phyloP scores from a whole-genome alignment of 305 asterid genomes.

The Caryopteris hybrid region DNA sequence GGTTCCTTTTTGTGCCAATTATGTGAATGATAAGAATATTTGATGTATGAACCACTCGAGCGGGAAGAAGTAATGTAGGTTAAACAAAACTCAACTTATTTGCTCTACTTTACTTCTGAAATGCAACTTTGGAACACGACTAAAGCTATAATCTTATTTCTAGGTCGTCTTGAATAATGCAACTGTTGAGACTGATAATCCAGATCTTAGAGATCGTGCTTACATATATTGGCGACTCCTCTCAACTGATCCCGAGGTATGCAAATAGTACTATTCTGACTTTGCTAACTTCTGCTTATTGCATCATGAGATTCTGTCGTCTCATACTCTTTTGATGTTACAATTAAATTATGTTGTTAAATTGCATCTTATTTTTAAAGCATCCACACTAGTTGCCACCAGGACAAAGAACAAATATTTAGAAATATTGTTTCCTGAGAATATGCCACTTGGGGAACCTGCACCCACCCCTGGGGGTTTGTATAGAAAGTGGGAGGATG shows the following conservation, averaged over 20 bases:
- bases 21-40: neutral
- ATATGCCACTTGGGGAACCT: neutral
- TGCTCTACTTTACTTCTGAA: neutral
- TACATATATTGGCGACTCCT: constrained; percentile 99
- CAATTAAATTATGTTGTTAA: constrained; percentile 6
- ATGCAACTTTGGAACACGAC: constrained; percentile 4
- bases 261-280: constrained; percentile 17
- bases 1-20: neutral
- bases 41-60: no score
- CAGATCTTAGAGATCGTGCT: constrained; percentile 99
- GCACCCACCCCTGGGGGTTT: neutral
- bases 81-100: neutral
- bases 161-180: constrained; percentile 98
- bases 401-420: neutral
- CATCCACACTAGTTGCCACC: constrained; percentile 3
- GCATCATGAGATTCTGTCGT: constrained; percentile 12
- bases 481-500: neutral
- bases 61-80: neutral
- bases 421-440: neutral
- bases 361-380: constrained; percentile 10
- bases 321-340: neutral
- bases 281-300: constrained; percentile 9
- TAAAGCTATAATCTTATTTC: constrained; percentile 19
- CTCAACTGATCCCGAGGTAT: constrained; percentile 98
- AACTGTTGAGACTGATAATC: constrained; percentile 97